Base-by-base conservation (phyloP, 2,329 filamentous ascomycete species). In the Fusarium chuoi region DNA sequence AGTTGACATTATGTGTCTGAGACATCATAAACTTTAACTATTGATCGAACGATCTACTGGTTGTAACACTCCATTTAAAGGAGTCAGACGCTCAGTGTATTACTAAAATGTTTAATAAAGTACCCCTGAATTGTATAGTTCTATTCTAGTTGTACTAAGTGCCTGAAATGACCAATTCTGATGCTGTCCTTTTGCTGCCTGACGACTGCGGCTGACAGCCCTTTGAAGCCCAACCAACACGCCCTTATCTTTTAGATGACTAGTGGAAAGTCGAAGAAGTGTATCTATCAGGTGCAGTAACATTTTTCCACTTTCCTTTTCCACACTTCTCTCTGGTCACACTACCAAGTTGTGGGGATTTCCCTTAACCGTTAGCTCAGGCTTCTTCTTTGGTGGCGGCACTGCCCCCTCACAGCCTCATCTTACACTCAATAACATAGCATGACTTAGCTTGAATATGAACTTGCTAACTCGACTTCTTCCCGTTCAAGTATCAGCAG, bases 31-130 rank as follows among this genome's bases (percentile, higher is more conserved):
- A 12, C 20, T 3, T 41, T 22, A 22, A 22, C 12, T 9, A 3
- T 22, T 12, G 22, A 41, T 18, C 38, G 22, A 38, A 39, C 38
- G 22, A 39, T 39, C 0, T 3, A 22, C 38, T 22, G 38, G 38
- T 39, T 39, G 22, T 22, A 1, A 22, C 13, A 18, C 38, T 39
- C 20, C 20, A 13, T 0, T 39, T 39, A 39, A 6, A 39, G 38
- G 1, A 6, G 20, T 2, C 8, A 39, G 38, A 39, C 0, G 12
- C 20, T 8, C 0, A 39, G 7, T 0, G 22, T 22, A 0, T 41
- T 2, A 41, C 12, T 41, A 41, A 0, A 7, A 9, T 38, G 39
- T n/a, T 28, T 28, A 28, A 28, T 28, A 28, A 28, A 28, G 28
- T 28, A 28, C 28, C 28, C 28, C 28, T 28, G 6, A 28, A 28